Evolutionary conservation across 2,329 filamentous ascomycete species (phyloP), one percentile per base, ranked within the genome.

Genomic region (Leptographium radiaticola): DNA sequence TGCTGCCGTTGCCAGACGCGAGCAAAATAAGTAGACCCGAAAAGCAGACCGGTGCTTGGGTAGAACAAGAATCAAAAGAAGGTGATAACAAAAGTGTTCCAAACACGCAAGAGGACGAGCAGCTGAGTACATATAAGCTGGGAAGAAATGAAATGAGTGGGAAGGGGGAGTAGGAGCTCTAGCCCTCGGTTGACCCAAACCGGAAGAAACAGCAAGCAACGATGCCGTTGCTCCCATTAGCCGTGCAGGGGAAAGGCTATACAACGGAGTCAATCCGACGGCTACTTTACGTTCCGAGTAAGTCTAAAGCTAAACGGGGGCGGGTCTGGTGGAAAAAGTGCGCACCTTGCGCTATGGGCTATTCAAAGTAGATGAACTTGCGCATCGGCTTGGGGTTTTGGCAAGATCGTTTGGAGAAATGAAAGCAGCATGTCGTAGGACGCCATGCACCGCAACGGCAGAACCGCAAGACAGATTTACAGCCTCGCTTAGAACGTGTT

Each of bases 31-130:
- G 15, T 62, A 63, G 60, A 61, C 61, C 61, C 59, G 62, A 63
- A 65, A 73, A 75, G 71, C 72, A 73, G 71, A 74, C 72, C 73
- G 72, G 73, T 68, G 73, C 73, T 75, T 74, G 67, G 64, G 61
- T 58, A 63, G 61, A 60, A 64, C 63, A 58, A 62, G 67, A 66
- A 64, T 62, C 61, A 62, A 62, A 62, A 60, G 61, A 59, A 53
- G 46, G 55, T 25, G 25, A 2, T 5, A 5, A 25, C 25, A 25
- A 5, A 25, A 56, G 57, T 51, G 54, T 54, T 55, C 51, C 25
- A 25, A 25, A 25, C 25, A 25, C 25, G 56, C 39, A 55, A 51
- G 50, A 46, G 51, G 54, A 38, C 47, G 54, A 49, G 36, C 53
- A 46, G 42, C 40, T 53, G 51, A 31, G 43, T 52, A 52, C 20